Conservation (phyloP, 306 rosid species). For the Lupinus albus region DNA sequence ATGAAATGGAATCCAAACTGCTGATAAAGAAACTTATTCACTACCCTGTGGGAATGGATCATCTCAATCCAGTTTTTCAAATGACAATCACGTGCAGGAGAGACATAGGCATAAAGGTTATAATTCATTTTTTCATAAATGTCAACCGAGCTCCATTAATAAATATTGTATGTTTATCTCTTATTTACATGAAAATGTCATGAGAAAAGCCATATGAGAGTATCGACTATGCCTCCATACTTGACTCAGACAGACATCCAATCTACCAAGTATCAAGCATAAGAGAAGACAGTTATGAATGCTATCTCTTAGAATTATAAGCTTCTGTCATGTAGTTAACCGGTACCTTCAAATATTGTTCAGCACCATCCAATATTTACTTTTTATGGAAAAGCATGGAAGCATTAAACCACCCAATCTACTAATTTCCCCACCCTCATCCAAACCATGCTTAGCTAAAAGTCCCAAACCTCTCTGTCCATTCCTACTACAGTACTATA, state of each 20-base stretch:
- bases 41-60: background rate
- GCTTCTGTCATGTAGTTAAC: constrained; percentile 1
- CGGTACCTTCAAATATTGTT: background rate
- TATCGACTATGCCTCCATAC: background rate
- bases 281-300: background rate
- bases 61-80: too few relatives aligned
- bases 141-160: too few relatives aligned
- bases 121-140: too few relatives aligned
- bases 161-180: background rate
- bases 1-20: too few relatives aligned
- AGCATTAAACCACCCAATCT: background rate
- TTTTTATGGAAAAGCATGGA: background rate
- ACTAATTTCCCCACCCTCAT: background rate
- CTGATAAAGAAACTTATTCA: background rate
- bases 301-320: background rate
- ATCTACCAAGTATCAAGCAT: background rate
- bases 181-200: background rate
- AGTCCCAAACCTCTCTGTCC: background rate
- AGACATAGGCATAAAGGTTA: too few relatives aligned
- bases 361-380: background rate
- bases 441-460: background rate
- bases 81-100: too few relatives aligned
- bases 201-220: background rate
- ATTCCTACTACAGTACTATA: background rate
- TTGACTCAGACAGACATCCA: constrained; percentile 6